Evolutionary conservation across 108 stramenopile species (phyloP), one percentile per base, ranked within the genome.

Genomic region (Nitzschia sp.): DNA sequence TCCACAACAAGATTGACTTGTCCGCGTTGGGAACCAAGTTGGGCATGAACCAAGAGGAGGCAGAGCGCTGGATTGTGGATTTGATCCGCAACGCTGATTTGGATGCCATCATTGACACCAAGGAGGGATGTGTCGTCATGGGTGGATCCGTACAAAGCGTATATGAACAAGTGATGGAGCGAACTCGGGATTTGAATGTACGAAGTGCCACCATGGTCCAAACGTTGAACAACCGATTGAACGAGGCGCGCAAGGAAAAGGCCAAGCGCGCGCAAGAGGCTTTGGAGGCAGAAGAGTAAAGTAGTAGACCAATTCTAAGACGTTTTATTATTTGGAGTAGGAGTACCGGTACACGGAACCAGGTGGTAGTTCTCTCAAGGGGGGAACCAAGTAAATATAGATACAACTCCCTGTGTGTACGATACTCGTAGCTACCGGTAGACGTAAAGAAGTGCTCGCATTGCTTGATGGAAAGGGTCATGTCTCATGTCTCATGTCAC

Each of bases 31-130:
- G 96, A 7, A 87, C 89, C 29, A 95, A 97, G 80, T 85, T 97
- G 57, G 90, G 92, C 73, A 96, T 98, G 94, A 86, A 97, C 64
- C 75, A 83, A 57, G 88, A 86, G 9, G 87, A 89, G 29, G 97
- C 99, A 0, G 99, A 99, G 77, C 90, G 91, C 42, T 99, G 97
- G 97, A 96, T 98, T 71, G 99, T 97, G 26, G 96, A 98, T 79
- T 81, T 99, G 72, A 98, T 99, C 70, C 82, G 96, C 14, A 95
- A 93, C 67, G 90, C 95, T 8, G 76, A 77, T 63, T 75, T 98
- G 67, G 96, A 97, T 72, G 98, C 98, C 65, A 97, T 95, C 71
- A 96, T 99, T 83, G 96, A 98, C 78, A 83, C 92, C 7, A 85
- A 84, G 53, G 88, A 93, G 60, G 88, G 87, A 44, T 93, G 94